phyloP scores from a whole-genome alignment of 139 green algal species.

The Chlamydomonas eustigma region DNA sequence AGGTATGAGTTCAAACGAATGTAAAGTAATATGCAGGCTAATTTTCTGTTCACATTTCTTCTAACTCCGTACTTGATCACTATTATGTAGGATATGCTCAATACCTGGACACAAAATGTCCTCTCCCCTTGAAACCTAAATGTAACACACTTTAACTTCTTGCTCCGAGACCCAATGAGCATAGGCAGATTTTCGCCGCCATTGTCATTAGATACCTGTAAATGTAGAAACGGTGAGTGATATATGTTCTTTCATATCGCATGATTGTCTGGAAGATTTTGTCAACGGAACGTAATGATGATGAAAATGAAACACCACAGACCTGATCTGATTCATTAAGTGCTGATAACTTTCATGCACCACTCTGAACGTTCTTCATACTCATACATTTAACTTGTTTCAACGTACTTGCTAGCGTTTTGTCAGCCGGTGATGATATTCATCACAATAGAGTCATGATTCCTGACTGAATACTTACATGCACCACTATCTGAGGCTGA shows the following conservation, averaged over 20 bases:
- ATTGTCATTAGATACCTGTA: too few relatives aligned
- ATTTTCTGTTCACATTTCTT: too few relatives aligned
- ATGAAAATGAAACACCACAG: conserved; percentile 45
- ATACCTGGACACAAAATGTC: too few relatives aligned
- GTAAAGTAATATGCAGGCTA: neutral
- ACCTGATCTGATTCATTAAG: conserved; percentile 41
- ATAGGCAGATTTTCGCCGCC: too few relatives aligned
- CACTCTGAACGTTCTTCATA: conserved; percentile 38
- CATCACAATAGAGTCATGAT: conserved; percentile 3
- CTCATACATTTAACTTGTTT: neutral
- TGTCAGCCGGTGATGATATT: conserved; percentile 10
- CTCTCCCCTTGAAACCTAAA: too few relatives aligned
- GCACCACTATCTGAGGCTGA: conserved; percentile 76
- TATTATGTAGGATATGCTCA: too few relatives aligned
- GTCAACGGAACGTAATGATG: conserved; percentile 16
- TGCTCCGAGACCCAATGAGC: too few relatives aligned
- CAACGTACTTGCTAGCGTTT: neutral
- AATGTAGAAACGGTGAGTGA: too few relatives aligned
- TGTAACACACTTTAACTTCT: too few relatives aligned
- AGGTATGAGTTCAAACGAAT: neutral
- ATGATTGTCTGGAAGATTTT: too few relatives aligned
- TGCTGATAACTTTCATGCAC: conserved; percentile 43
- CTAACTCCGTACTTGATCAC: too few relatives aligned
- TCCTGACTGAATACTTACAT: conserved; percentile 51
- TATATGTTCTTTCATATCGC: too few relatives aligned